Percentiles rank a stretch among this genome's conserved stretches.
These are phyloP conservation scores for Lentinus brumalis DNA, from an alignment of 768 basidiomycete species.

Conservation along the genomic window DNA sequence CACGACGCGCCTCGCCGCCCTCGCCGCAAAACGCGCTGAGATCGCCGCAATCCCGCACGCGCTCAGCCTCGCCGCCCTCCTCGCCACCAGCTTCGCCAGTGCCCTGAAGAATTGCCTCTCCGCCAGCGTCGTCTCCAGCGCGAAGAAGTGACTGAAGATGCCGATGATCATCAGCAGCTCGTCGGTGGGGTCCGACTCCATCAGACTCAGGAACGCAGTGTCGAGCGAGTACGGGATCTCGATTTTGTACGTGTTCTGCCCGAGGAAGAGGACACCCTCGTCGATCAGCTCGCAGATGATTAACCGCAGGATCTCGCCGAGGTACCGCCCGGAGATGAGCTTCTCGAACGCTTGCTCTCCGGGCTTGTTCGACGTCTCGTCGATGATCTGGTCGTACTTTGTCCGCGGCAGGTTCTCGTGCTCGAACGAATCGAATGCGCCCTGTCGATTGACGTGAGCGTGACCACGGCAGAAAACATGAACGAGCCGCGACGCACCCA, in stretches of 20 bases:
- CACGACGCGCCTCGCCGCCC: too few species aligned
- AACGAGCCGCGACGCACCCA: conserved; percentile 71
- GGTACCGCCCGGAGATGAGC: conserved; percentile 93
- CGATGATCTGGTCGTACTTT: conserved; percentile 90
- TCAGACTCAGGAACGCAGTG: conserved; percentile 94
- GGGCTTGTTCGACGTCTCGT: conserved; percentile 95
- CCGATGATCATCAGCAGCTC: conserved; percentile 96
- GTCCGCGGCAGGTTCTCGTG: conserved; percentile 95
- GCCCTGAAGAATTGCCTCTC: conserved; percentile 98
- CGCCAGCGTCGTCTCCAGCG: conserved; percentile 91
- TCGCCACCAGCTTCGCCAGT: conserved; percentile 85
- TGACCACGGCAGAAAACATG: too few species aligned
- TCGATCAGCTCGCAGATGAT: conserved; percentile 95
- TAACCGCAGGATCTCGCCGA: conserved; percentile 95
- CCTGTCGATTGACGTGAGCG: conserved; percentile 54
- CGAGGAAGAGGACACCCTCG: conserved; percentile 96
- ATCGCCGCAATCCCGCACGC: conserved; percentile 97
- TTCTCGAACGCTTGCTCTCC: conserved; percentile 97
- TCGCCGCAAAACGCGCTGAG: too few species aligned
- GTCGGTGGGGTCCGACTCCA: conserved; percentile 97
- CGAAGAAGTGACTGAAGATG: conserved; percentile 97
- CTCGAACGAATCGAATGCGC: conserved; percentile 95
- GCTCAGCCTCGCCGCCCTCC: conserved; percentile 86
- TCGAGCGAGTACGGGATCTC: conserved; percentile 92
- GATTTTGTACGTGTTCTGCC: conserved; percentile 98